A percentile compares a stretch with the other conserved stretches of the same genome.
Evolutionary conservation across 2,329 filamentous ascomycete genomes (phyloP).

Genomic region (Dactylellina leptospora): DNA sequence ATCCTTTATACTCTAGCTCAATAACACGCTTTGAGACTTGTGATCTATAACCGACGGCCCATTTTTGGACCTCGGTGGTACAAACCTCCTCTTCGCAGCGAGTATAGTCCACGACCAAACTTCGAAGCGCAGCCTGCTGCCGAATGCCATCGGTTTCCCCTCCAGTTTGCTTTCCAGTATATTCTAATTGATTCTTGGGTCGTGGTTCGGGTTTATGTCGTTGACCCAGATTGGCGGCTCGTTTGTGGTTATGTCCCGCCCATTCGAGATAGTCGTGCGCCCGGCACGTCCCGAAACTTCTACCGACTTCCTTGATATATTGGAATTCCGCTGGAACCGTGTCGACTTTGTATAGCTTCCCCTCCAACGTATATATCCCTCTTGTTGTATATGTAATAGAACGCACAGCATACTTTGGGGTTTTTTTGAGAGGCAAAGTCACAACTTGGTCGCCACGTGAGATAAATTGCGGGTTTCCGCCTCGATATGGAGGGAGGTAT

Average conservation of each 20-base stretch:
- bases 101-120: conserved; percentile 9
- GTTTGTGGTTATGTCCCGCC: conserved; percentile 5
- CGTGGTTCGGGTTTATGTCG: no score
- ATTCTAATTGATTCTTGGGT: background rate
- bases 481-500: conserved; percentile 15
- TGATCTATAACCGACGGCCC: conserved; percentile 26
- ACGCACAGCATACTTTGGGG: conserved; percentile 19
- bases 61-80: conserved; percentile 17
- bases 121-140: background rate
- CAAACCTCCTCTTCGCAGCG: conserved; percentile 22
- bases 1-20: conserved; percentile 13
- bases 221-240: conserved; percentile 13
- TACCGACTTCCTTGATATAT: conserved; percentile 15
- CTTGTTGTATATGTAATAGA: conserved; percentile 18
- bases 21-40: conserved; percentile 21
- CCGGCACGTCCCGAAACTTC: conserved; percentile 19
- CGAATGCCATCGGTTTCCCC: no score
- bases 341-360: conserved; percentile 11
- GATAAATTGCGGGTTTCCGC: conserved; percentile 21
- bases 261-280: conserved; percentile 39
- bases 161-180: no score
- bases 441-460: conserved; percentile 35
- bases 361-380: background rate
- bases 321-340: conserved; percentile 15
- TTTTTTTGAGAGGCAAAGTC: conserved; percentile 11